Conservation (phyloP, 305 asterid genomes). For the Solanum chacoense region DNA sequence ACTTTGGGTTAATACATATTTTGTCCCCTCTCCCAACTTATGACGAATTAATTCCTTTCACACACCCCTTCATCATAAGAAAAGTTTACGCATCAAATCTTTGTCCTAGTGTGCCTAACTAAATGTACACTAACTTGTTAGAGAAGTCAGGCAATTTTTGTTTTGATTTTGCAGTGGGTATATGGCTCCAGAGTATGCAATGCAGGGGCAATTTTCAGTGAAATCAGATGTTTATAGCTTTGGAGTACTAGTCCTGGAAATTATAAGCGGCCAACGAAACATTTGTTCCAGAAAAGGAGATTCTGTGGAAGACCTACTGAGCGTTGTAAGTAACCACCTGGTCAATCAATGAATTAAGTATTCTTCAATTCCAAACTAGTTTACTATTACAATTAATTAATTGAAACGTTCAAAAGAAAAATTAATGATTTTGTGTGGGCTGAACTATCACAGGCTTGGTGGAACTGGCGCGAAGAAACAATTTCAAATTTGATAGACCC, state of each 20-base stretch:
- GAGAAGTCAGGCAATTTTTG: not conserved
- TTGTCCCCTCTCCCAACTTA: not conserved
- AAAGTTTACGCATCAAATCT: not conserved
- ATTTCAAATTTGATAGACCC: not conserved
- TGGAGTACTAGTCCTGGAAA: constrained; percentile 6
- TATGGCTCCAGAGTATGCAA: constrained; percentile 10
- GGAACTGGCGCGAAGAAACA: not conserved
- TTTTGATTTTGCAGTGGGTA: not conserved
- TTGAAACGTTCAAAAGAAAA: not conserved
- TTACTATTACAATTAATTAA: no score
- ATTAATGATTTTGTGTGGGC: not conserved
- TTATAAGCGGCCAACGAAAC: constrained; percentile 2
- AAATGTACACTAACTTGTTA: not conserved
- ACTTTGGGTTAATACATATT: not conserved
- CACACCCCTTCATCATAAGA: not conserved
- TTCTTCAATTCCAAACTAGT: not conserved
- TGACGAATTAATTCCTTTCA: not conserved
- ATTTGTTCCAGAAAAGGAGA: not conserved
- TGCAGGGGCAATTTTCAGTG: constrained; percentile 3
- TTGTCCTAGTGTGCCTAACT: not conserved
- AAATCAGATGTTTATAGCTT: constrained; percentile 13
- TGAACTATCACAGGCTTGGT: not conserved
- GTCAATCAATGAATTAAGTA: not conserved
- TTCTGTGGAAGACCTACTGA: not conserved
- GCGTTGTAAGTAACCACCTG: not conserved